A percentile compares a stretch with the other conserved stretches of the same genome.
Evolutionary conservation across 495 filamentous ascomycete genomes (phyloP).

Genomic region (Sordaria brevicollis): DNA sequence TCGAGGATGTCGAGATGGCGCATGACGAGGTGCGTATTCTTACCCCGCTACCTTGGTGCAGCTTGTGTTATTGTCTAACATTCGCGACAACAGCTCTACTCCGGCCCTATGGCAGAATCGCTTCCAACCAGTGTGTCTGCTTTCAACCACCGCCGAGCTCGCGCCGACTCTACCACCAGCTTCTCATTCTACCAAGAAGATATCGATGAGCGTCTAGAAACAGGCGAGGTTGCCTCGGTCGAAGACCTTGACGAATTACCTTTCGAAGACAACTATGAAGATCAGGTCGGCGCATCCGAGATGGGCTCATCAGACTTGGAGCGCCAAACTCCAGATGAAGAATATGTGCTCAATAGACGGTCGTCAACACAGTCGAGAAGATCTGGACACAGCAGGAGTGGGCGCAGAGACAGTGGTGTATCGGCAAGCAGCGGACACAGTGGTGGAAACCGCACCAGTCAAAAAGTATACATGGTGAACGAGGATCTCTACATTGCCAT

Average conservation of each 20-base stretch:
- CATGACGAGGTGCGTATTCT: conserved; percentile 65
- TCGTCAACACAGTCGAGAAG: conserved; percentile 37
- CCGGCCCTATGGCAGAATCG: conserved; percentile 89
- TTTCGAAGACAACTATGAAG: conserved; percentile 29
- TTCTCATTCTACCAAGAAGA: conserved; percentile 80
- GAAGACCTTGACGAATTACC: conserved; percentile 30
- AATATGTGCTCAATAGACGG: conserved; percentile 30
- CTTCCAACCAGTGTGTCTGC: conserved; percentile 82
- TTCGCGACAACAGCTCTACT: conserved; percentile 56
- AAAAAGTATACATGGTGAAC: conserved; percentile 85
- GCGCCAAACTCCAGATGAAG: conserved; percentile 21
- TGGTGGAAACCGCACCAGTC: conserved; percentile 52
- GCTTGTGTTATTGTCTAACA: conserved; percentile 9
- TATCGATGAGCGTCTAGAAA: conserved; percentile 30
- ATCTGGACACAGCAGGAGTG: conserved; percentile 63
- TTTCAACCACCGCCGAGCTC: conserved; percentile 70
- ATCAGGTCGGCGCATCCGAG: conserved; percentile 30
- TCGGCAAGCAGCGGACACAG: conserved; percentile 53
- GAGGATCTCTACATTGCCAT: conserved; percentile 92
- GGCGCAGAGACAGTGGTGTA: conserved; percentile 48
- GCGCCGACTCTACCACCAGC: conserved; percentile 75
- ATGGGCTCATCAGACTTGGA: conserved; percentile 34
- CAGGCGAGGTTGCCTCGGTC: background rate
- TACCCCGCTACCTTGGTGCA: background rate
- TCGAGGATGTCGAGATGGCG: conserved; percentile 98